Evolutionary conservation across 1,139 yeast species (phyloP), one percentile per base, ranked within the genome.

Genomic region (Pichia sp.): DNA sequence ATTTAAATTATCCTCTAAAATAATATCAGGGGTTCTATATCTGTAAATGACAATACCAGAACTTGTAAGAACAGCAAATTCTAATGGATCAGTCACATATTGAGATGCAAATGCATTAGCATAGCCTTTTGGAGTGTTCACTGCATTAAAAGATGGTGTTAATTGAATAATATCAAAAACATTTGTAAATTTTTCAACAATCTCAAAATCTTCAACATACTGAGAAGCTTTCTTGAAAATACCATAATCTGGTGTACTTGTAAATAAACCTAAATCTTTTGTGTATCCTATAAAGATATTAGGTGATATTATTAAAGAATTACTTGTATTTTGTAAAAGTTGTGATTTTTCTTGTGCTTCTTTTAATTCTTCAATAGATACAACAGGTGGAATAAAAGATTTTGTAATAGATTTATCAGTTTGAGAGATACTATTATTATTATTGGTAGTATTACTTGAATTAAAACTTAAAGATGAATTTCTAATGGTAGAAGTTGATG

Each of bases 41-140:
- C 83, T 82, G 62, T 83, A 87, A 40, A 87, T 74, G 56, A 83
- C 81, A 39, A 92, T 78, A 4, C 96, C 92, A 34, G 80, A 78
- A 58, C 79, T 81, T 1, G 97, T 90, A 59, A 92, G 70, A 3
- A 90, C 80, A 0, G 95, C 96, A 64, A 90, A 75, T 58, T 81
- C 81, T 46, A 84, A 70, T 1, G 83, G 79, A 32, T 72, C 70
- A 35, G 75, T 67, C 9, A 82, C 77, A 61, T 87, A 90, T 62
- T 90, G 97, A 28, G 90, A 81, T 1, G 96, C 95, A 60, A 86
- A 79, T 53, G 82, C 81, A 62, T 90, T 90, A 5, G 89, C 78
- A 63, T 83, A 87, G 1, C 96, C 96, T 58, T 74, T 79, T 18
- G 95, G 94, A 43, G 77, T 77, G 40, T 76, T 68, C 0, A 90